These are phyloP conservation scores for Diutina ranongensis DNA, from an alignment of 1,139 yeast species.

Conservation along the genomic window DNA sequence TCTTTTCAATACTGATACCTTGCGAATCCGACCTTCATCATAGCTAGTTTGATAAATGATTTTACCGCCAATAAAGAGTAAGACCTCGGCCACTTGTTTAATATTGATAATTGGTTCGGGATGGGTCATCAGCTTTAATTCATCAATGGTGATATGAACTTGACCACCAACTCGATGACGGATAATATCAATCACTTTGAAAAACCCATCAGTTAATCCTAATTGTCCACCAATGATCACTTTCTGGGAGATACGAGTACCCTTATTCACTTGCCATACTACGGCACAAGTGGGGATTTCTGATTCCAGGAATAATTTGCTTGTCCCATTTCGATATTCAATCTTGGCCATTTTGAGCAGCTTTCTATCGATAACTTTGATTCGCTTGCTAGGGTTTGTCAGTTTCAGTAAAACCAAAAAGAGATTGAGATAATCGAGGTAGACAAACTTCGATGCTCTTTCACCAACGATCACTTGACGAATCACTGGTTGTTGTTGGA, in stretches of 20 bases:
- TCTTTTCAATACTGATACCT: neutral
- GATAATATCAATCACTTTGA: neutral
- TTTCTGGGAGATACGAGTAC: neutral
- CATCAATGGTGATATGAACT: neutral
- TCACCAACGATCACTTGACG: conserved; percentile 2
- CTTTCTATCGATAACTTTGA: neutral
- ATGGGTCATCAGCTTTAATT: neutral
- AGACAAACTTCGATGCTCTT: neutral
- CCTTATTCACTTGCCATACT: conserved; percentile 1
- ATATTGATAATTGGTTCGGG: neutral
- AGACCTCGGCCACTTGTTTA: neutral
- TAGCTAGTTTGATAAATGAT: neutral
- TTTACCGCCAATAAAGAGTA: neutral
- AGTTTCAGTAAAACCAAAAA: neutral
- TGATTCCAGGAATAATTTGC: neutral
- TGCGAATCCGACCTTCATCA: neutral
- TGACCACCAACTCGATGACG: neutral
- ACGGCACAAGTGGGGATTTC: neutral
- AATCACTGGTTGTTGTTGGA: neutral
- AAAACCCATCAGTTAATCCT: neutral
- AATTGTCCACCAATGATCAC: neutral
- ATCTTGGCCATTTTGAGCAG: neutral
- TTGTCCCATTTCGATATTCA: neutral
- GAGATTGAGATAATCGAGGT: neutral
- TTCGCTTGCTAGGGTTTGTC: neutral